Evolutionary conservation across 2,329 filamentous ascomycete species (phyloP).

Genomic region (Ceratocystis eucalypticola): DNA sequence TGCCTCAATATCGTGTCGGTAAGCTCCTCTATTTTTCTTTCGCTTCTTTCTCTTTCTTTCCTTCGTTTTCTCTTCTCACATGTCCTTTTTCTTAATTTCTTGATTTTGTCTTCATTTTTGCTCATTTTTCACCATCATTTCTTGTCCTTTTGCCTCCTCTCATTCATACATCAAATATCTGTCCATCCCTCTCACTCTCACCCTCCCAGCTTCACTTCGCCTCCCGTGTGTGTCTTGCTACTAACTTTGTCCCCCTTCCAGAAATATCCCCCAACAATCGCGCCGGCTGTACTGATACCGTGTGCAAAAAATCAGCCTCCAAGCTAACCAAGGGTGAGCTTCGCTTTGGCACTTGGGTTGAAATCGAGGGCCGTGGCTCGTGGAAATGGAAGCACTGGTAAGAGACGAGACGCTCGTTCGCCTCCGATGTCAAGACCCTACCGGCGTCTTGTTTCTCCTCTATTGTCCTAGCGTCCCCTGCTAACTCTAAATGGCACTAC

Average conservation of each 20-base stretch:
- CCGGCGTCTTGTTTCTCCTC: not conserved
- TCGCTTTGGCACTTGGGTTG: conserved; percentile 62
- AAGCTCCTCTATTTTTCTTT: conserved; percentile 17
- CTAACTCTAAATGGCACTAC: not conserved
- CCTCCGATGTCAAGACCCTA: not conserved
- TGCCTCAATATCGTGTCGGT: conserved; percentile 38
- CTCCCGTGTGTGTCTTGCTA: not conserved
- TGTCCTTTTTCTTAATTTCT: not conserved
- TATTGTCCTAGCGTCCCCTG: conserved; percentile 1
- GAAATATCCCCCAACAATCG: conserved; percentile 59
- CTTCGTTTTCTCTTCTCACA: not conserved
- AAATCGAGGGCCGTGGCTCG: conserved; percentile 44
- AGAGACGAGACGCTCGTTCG: conserved; percentile 25
- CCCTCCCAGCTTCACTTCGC: not conserved
- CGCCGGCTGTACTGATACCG: conserved; percentile 57
- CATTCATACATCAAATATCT: not conserved
- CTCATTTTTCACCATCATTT: not conserved
- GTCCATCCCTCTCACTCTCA: not conserved
- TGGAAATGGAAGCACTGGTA: conserved; percentile 85
- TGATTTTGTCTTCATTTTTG: not conserved
- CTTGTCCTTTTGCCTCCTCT: not conserved
- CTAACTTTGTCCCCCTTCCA: conserved; percentile 26
- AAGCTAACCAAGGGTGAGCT: conserved; percentile 73
- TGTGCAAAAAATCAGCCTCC: conserved; percentile 54
- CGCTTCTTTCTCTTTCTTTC: not conserved